Evolutionary conservation across 495 filamentous ascomycete genomes (phyloP).

Genomic region (Lasiosphaeriaceae sp.): DNA sequence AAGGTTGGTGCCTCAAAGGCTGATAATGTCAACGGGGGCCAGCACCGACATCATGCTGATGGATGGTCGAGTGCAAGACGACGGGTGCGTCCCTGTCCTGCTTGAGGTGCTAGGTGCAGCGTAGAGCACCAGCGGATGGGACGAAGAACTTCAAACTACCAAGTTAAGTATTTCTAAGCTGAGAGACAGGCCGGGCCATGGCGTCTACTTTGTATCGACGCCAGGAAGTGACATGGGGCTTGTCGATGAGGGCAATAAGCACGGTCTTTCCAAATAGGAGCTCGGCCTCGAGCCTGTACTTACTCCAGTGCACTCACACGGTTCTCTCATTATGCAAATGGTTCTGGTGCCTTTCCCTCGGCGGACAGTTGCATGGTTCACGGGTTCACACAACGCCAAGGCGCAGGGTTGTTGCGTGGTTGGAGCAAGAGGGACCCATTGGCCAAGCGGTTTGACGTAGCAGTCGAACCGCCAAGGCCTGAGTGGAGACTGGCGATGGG

Average conservation of each 20-base stretch:
- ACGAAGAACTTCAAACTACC: not conserved
- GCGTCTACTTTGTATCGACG: too few relatives aligned
- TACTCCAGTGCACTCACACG: too few relatives aligned
- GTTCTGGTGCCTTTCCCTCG: too few relatives aligned
- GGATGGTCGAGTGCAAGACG: not conserved
- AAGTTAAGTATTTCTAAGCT: too few relatives aligned
- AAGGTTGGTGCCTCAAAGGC: not conserved
- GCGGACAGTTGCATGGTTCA: too few relatives aligned
- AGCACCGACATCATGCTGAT: not conserved
- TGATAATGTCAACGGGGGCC: not conserved
- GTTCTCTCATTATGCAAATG: too few relatives aligned
- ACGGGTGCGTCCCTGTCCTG: too few relatives aligned
- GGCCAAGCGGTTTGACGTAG: constrained; percentile 6
- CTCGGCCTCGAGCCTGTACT: not conserved
- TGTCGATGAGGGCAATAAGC: not conserved
- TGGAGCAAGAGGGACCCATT: not conserved
- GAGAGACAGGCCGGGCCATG: too few relatives aligned
- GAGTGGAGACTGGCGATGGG: not conserved
- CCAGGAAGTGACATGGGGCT: not conserved
- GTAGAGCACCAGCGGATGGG: not conserved
- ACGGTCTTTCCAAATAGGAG: not conserved
- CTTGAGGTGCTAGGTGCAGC: not conserved
- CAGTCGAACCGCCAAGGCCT: constrained; percentile 21
- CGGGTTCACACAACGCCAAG: not conserved
- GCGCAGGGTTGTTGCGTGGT: not conserved